Evolutionary conservation across 2,329 filamentous ascomycete genomes (phyloP).

Genomic region (Hymenoscyphus fructigenus): DNA sequence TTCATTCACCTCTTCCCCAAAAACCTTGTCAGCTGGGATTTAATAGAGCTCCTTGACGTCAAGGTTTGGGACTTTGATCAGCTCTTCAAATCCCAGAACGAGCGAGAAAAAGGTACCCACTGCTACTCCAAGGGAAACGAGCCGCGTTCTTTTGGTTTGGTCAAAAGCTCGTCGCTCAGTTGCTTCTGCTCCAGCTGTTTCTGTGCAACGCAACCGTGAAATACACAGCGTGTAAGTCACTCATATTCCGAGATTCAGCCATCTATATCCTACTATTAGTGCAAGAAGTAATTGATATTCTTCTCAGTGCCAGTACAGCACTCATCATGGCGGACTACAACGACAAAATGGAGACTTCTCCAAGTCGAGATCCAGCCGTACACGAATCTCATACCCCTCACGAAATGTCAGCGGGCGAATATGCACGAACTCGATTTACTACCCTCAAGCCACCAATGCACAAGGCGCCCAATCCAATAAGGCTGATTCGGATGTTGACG

Average conservation of each 20-base stretch:
- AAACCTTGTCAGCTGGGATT: background rate
- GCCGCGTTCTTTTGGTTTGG: background rate
- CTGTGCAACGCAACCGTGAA: background rate
- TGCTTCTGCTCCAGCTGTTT: background rate
- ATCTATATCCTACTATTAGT: background rate
- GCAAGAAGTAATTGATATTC: background rate
- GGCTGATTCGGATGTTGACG: conserved; percentile 62
- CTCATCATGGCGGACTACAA: conserved; percentile 12
- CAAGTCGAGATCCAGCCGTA: conserved; percentile 11
- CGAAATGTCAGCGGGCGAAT: conserved; percentile 35
- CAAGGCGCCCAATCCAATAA: conserved; percentile 68
- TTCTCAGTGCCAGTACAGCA: background rate
- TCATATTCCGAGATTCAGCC: background rate
- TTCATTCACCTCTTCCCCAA: background rate
- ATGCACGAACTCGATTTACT: conserved; percentile 52
- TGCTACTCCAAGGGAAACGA: background rate
- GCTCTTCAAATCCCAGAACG: background rate
- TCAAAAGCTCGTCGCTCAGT: background rate
- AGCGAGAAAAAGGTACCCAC: background rate
- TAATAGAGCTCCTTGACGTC: background rate
- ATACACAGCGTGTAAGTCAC: background rate
- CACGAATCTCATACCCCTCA: conserved; percentile 27
- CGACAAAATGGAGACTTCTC: conserved; percentile 6
- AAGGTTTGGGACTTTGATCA: background rate
- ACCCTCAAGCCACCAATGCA: conserved; percentile 59